Evolutionary conservation across 176 grass and related monocot species (phyloP), one percentile per base, ranked within the genome.

Genomic region (Zea luxurians): DNA sequence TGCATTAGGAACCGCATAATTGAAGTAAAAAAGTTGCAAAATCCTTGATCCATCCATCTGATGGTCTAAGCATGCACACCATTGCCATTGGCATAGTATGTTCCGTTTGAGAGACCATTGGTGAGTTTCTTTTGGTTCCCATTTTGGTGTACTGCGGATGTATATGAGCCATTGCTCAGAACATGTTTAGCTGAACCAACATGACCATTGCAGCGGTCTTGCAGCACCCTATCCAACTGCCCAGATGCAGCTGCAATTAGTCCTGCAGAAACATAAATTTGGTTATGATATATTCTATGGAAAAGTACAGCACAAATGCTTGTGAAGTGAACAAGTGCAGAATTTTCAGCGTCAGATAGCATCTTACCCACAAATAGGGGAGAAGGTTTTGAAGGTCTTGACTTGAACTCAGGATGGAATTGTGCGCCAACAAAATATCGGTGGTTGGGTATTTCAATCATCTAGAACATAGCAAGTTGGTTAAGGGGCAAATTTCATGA

Each of bases 321-420:
- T 44, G 7, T 75, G 8, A 58, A 55, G 52, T 48, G 5, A 64
- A 64, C 13, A 57, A 6, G 43, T 27, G 27, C 27, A 48, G 75
- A 58, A 65, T 18, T 70, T 10, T 64, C 2, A 50, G 46, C 8
- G 18, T 34, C 36, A 63, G 16, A 57, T 76, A 41, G 4, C n/a
- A 73, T 55, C 75, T 89, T 91, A 99, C 96, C 96, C 66, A 92
- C 81, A 91, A 99, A 99, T 46, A 96, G 75, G 16, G 92, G 88
- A 66, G 96, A 96, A 72, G 96, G 96, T 35, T 89, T 96, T 63
- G 91, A 86, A 66, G 96, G 92, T 73, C 92, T 87, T 66, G 96
- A 99, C 85, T 95, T 93, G 79, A 99, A 99, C 80, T 99, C 96
- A 0, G 92, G 96, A 91, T 99, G 96, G 73, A 99, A 99, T 73